A percentile compares a stretch with the other conserved stretches of the same genome.
Evolutionary conservation across 2,329 filamentous ascomycete species (phyloP).

Genomic region (Basipetospora chlamydospora): DNA sequence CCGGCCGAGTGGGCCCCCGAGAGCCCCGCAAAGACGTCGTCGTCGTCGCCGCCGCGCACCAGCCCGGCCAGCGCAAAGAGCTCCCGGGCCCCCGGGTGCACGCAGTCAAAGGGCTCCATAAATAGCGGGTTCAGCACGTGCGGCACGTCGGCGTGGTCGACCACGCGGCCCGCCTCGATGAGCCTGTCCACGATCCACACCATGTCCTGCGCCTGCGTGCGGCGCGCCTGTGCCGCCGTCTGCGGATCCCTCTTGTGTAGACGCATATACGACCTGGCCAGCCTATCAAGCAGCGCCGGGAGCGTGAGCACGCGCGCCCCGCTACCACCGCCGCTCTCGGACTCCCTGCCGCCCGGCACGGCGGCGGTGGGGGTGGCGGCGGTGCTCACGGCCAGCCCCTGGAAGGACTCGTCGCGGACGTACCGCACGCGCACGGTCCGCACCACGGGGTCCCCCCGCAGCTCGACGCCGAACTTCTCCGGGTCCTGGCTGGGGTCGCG

Average conservation of each 20-base stretch:
- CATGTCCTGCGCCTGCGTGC: not conserved
- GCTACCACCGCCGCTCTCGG: not conserved
- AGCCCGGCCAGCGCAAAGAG: not conserved
- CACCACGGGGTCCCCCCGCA: not conserved
- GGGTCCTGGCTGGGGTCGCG: too few species aligned
- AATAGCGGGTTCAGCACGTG: conserved; percentile 1
- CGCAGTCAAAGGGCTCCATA: not conserved
- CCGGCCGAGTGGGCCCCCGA: too few species aligned
- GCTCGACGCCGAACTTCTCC: not conserved
- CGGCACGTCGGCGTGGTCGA: not conserved
- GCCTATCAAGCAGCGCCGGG: not conserved
- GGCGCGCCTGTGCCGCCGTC: not conserved
- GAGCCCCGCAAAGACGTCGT: not conserved
- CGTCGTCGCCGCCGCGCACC: not conserved
- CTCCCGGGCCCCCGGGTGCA: not conserved
- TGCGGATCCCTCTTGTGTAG: not conserved
- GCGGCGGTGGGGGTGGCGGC: not conserved
- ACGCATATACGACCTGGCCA: conserved; percentile 2
- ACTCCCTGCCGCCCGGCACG: not conserved
- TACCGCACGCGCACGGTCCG: not conserved
- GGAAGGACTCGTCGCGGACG: not conserved
- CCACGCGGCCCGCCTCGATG: not conserved
- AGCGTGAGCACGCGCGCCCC: not conserved
- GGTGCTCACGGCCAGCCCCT: too few species aligned
- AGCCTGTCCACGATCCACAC: conserved; percentile 1